Percentiles rank a stretch among this genome's conserved stretches.
These are phyloP conservation scores for Trichomonas vaginalis DNA, from an alignment of 208 protist genomes.

Conservation along the genomic window DNA sequence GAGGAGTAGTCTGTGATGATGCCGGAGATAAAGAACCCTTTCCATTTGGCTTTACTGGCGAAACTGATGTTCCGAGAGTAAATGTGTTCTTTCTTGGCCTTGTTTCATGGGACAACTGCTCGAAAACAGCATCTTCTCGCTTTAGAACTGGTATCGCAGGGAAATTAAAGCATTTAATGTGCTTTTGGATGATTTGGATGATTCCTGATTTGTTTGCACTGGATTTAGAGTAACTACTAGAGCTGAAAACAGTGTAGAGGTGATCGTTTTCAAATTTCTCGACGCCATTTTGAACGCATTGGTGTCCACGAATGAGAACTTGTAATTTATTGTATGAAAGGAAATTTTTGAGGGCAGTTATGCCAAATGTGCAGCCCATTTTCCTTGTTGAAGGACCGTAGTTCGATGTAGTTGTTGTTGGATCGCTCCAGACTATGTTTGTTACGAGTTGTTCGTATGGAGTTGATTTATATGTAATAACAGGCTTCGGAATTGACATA, in stretches of 20 bases:
- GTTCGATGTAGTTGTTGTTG: not conserved
- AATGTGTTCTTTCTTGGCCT: not conserved
- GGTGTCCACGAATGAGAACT: not conserved
- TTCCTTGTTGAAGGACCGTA: not conserved
- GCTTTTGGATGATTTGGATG: not conserved
- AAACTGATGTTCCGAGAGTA: not conserved
- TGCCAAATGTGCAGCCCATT: not conserved
- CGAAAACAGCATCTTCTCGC: not conserved
- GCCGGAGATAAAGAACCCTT: not conserved
- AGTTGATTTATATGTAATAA: not conserved
- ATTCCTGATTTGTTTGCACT: not conserved
- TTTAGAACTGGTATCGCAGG: not conserved
- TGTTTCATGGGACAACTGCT: not conserved
- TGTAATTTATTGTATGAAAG: not conserved
- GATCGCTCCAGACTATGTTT: not conserved
- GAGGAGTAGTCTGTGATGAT: not conserved
- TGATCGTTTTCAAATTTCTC: conserved; percentile 41
- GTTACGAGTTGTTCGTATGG: conserved; percentile 21
- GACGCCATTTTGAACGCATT: conserved; percentile 53
- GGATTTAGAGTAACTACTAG: not conserved
- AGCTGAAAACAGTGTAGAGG: not conserved
- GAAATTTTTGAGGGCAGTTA: not conserved
- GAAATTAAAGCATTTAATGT: not conserved
- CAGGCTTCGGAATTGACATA: not conserved
- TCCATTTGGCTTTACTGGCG: not conserved